phyloP scores from a whole-genome alignment of 225 moss, liverwort and hornwort genomes.

The Rhytidiadelphus loreus region DNA sequence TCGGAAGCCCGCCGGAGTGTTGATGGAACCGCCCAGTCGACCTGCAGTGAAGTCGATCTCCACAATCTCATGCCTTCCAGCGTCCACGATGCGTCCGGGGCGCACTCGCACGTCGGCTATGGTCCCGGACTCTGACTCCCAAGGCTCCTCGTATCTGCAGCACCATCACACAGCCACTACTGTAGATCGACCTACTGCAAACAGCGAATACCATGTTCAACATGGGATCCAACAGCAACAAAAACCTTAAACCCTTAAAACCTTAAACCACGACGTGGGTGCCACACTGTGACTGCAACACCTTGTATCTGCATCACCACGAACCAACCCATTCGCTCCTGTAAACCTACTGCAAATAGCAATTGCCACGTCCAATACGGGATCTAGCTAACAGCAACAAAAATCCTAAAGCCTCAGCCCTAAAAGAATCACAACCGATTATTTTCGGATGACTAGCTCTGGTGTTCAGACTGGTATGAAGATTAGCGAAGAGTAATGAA shows the following conservation, averaged over 20 bases:
- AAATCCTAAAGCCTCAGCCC: neutral
- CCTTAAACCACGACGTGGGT: neutral
- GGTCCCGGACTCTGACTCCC: constrained; percentile 19
- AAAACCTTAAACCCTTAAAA: neutral
- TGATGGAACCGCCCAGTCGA: constrained; percentile 33
- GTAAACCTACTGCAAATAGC: neutral
- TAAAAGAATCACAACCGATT: neutral
- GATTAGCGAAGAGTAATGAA: neutral
- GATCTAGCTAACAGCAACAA: neutral
- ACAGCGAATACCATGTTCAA: neutral
- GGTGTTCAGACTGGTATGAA: neutral
- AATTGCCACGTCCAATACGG: neutral
- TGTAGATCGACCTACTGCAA: neutral
- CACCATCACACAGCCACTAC: neutral
- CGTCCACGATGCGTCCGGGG: constrained; percentile 23
- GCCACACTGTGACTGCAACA: neutral
- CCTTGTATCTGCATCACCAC: constrained; percentile 12
- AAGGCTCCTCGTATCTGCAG: constrained; percentile 40
- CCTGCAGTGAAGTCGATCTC: constrained; percentile 30
- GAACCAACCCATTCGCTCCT: neutral
- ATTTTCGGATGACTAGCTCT: neutral
- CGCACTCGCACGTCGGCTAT: constrained; percentile 34
- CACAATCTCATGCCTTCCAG: constrained; percentile 17
- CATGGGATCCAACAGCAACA: neutral
- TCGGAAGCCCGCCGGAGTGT: constrained; percentile 14